These are phyloP conservation scores for Drechmeria coniospora DNA, from an alignment of 2,329 filamentous ascomycete species.

Conservation along the genomic window DNA sequence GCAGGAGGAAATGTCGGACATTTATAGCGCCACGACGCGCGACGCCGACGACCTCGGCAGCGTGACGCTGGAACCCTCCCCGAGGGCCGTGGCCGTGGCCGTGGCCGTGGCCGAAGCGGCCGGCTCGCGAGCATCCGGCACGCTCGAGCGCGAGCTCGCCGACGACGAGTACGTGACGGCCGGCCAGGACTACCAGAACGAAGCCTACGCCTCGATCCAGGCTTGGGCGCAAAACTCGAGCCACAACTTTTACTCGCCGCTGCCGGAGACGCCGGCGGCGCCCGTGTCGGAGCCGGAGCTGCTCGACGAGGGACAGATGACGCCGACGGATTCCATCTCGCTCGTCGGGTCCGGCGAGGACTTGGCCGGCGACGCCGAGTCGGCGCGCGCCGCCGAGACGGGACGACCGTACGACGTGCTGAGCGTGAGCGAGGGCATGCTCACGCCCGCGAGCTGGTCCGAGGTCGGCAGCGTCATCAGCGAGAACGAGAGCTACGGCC, in stretches of 20 bases:
- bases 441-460: slow-evolving; percentile 48
- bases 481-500: slow-evolving; percentile 28
- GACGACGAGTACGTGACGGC: slow-evolving; percentile 37
- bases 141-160: slow-evolving; percentile 20
- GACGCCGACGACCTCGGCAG: slow-evolving; percentile 13
- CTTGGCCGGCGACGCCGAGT: slow-evolving; percentile 25
- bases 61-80: slow-evolving; percentile 10
- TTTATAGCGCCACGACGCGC: slow-evolving; percentile 42
- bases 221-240: slow-evolving; percentile 45
- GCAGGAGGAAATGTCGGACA: slow-evolving; percentile 35
- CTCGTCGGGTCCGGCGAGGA: slow-evolving; percentile 36
- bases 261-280: slow-evolving; percentile 34
- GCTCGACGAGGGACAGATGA: slow-evolving; percentile 37
- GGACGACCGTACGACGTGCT: slow-evolving; percentile 35
- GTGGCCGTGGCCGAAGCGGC: slow-evolving; percentile 5
- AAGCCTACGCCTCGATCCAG: slow-evolving; percentile 45
- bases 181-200: slow-evolving; percentile 28
- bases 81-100: slow-evolving; percentile 19
- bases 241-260: slow-evolving; percentile 43
- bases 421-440: slow-evolving; percentile 43
- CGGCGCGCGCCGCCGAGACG: slow-evolving; percentile 20
- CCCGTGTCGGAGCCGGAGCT: slow-evolving; percentile 36
- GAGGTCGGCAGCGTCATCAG: slow-evolving; percentile 49
- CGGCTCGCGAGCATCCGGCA: slow-evolving; percentile 9
- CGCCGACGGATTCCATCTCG: slow-evolving; percentile 43